Evolutionary conservation across 768 basidiomycete species (phyloP), one percentile per base, ranked within the genome.

Genomic region (Inosperma sp.): DNA sequence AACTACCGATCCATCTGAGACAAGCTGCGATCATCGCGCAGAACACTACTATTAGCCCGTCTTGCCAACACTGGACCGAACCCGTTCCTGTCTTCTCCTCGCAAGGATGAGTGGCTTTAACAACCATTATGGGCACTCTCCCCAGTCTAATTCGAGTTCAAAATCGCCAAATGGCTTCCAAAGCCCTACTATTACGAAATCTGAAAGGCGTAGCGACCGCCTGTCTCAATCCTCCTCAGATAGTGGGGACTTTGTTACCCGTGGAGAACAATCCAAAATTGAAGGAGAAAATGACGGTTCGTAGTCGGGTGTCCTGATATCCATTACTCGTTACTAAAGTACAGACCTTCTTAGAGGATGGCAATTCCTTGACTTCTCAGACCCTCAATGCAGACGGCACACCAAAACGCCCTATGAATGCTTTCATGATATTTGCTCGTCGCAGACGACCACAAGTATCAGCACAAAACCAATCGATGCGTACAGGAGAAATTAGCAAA

Each of bases 351-450:
- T 49, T 61, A 69, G 49, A 67, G 68, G 50, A 45, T 31, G 26
- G 22, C 48, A 51, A 61, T 30, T 70, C 83, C 2, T 67, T 90
- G 63, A 91, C 83, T 16, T 80, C 80, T 3, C 89, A 92, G 67
- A 83, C 86, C 12, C 77, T 92, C 51, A 93, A 93, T 64, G 76
- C 86, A 2, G 89, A 93, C 59, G 89, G 89, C 22, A 91, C 88
- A 40, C 89, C 89, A 21, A 91, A 91, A 64, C 82, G 89, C 10
- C 89, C 89, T 27, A 92, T 93, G 89, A 93, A 93, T 65, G 89
- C 89, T 17, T 93, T 93, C 72, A 92, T 93, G 89, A 92, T 93
- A 53, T 93, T 91, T 60, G 89, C 90, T 54, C 80, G 89, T 19
- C 78, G 84, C 46, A 77, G 89, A 51, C 73, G 89, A 35, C 89